Conservation (phyloP, 208 protist genomes). For the Leishmania turanica region DNA sequence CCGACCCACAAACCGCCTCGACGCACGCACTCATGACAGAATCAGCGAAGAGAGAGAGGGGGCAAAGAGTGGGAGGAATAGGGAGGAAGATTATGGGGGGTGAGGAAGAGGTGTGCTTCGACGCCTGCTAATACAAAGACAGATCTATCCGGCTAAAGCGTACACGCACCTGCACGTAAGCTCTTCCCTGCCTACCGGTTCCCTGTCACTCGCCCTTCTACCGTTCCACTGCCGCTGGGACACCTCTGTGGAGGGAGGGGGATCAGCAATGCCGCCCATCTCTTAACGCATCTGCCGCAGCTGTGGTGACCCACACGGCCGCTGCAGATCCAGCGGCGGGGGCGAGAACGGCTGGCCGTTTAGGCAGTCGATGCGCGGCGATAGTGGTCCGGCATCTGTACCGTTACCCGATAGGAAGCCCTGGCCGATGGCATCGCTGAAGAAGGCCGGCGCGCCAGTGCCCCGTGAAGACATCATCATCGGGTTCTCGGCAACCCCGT, state of each 20-base stretch:
- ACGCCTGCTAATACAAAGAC: background rate
- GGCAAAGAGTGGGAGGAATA: background rate
- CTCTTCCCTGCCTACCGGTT: background rate
- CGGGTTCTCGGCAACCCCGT: constrained; percentile 9
- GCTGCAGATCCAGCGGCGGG: constrained; percentile 3
- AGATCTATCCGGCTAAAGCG: background rate
- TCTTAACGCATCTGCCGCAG: constrained; percentile 9
- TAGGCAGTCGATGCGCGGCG: constrained; percentile 31
- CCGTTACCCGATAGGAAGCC: constrained; percentile 40
- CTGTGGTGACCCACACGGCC: background rate
- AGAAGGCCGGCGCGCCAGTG: constrained; percentile 23
- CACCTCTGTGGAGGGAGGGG: background rate
- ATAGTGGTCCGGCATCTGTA: constrained; percentile 32
- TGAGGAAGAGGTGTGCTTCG: background rate
- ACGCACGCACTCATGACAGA: background rate
- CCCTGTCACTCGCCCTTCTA: background rate
- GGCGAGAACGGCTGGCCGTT: constrained; percentile 2
- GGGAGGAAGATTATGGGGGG: background rate
- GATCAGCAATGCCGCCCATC: background rate
- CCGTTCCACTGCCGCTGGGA: background rate
- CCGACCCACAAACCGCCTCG: background rate
- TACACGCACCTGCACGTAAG: background rate
- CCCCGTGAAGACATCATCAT: constrained; percentile 7
- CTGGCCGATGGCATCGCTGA: constrained; percentile 39
- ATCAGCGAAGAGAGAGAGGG: background rate